Evolutionary conservation across 129 eudicot genomes (phyloP), one percentile per base, ranked within the genome.

Genomic region (Glebionis coronaria): DNA sequence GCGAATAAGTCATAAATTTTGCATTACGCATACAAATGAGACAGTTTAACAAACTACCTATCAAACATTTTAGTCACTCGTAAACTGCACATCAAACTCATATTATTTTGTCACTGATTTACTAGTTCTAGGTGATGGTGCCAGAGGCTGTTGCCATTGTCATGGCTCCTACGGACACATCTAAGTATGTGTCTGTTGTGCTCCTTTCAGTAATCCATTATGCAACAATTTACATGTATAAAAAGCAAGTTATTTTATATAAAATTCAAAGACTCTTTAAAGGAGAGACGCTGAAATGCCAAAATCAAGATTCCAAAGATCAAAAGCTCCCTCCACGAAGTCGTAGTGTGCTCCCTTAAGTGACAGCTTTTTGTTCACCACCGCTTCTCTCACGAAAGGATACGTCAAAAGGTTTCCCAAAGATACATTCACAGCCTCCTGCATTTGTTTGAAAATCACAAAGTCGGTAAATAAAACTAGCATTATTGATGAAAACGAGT

Each of bases 401-500:
- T 94, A 94, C 5, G 99, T 82, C 63, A 94, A 73, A 31, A 94
- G 74, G 83, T 94, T 94, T 53, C 79, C 97, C 19, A 94, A 46
- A 0, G 99, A 94, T 10, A 94, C 87, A 78, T 94, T 94, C 75
- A 94, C 99, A 23, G 99, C 97, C 77, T 89, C 99, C 97, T 91
- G 73, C 72, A 44, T 27, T 74, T 13, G 13, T 67, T 47, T 20
- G 27, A 63, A n/a, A 25, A 12, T 12, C 42, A 21, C 6, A 6
- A 67, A 52, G 23, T 18, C 23, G 25, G n/a, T 8, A 3, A 29
- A 60, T 1, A 31, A 60, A 28, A n/a, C 35, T 29, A n/a, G 9
- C 9, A 50, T 29, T 15, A 0, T 27, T 44, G 20, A 29, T n/a
- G 46, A 61, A n/a, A 60, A 60, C 4, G 5, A 20, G 21, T 60